Percentiles rank a stretch among this genome's conserved stretches.
Evolutionary conservation across 176 grass and related monocot species (phyloP).

Genomic region (Eragrostis curvula): DNA sequence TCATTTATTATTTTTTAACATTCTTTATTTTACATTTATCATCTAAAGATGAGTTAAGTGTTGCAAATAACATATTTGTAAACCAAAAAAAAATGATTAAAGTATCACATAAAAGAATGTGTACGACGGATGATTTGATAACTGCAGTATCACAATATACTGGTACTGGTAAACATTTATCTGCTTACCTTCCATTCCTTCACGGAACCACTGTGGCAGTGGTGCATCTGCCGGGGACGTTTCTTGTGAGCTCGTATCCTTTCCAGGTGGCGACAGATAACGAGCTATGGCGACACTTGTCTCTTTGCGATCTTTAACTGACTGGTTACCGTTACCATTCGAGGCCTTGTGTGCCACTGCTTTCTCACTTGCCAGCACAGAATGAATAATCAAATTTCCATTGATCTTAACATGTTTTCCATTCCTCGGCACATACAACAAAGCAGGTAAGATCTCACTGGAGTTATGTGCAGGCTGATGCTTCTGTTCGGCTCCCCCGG

Average conservation of each 20-base stretch:
- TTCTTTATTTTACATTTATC: background rate
- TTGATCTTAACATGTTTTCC: conserved; percentile 99
- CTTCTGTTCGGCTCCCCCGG: conserved; percentile 35
- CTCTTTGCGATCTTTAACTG: conserved; percentile 56
- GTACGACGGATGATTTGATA: background rate
- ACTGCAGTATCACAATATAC: conserved; percentile 13
- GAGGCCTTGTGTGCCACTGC: conserved; percentile 66
- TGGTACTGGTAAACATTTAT: background rate
- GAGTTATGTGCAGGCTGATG: conserved; percentile 49
- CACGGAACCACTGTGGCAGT: conserved; percentile 92
- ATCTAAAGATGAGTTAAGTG: background rate
- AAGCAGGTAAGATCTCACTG: conserved; percentile 83
- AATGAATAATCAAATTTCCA: conserved; percentile 97
- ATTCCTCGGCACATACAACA: conserved; percentile 97
- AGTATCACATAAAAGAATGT: background rate
- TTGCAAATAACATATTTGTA: background rate
- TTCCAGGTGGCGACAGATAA: conserved; percentile 56
- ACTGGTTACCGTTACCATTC: conserved; percentile 33
- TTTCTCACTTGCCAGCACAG: conserved; percentile 91
- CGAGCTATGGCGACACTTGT: conserved; percentile 65
- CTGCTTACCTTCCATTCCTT: conserved; percentile 98
- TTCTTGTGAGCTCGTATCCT: conserved; percentile 49
- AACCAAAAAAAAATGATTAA: background rate
- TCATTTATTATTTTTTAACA: background rate
- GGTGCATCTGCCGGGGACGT: conserved; percentile 61